phyloP scores from a whole-genome alignment of 108 stramenopile genomes.

The Cyclotella sp. region DNA sequence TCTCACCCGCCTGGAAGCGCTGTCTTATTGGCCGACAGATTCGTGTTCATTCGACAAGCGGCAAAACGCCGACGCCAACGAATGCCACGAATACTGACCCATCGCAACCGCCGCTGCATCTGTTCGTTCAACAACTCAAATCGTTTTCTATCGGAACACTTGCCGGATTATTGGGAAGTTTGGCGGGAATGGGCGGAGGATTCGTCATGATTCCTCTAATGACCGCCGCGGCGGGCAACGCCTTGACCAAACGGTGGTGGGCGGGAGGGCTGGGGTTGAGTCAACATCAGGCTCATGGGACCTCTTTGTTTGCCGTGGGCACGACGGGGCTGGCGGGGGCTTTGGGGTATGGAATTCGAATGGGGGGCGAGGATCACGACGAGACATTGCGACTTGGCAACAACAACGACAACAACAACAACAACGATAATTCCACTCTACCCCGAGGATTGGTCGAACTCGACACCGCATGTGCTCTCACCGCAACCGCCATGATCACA shows the following conservation, averaged over 20 bases:
- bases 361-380: constrained; percentile 4
- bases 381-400: too few species aligned
- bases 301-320: constrained; percentile 87
- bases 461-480: constrained; percentile 74
- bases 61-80: background rate
- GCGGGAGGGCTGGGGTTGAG: constrained; percentile 60
- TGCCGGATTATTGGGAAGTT: constrained; percentile 80
- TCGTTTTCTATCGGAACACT: constrained; percentile 72
- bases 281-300: constrained; percentile 94
- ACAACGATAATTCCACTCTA: background rate
- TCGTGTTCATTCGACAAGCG: background rate
- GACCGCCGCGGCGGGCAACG: constrained; percentile 23
- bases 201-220: constrained; percentile 90
- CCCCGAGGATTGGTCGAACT: constrained; percentile 68
- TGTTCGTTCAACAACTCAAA: constrained; percentile 32
- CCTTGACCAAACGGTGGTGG: background rate
- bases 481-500: constrained; percentile 77
- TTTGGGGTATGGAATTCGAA: constrained; percentile 62
- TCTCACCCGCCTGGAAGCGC: background rate
- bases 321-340: constrained; percentile 91
- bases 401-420: too few species aligned
- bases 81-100: background rate
- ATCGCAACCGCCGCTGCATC: background rate
- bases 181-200: constrained; percentile 94
- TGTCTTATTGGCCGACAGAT: background rate